These are phyloP conservation scores for Trichosporon coremiiforme DNA, from an alignment of 1,284 basidiomycete species.

Conservation along the genomic window DNA sequence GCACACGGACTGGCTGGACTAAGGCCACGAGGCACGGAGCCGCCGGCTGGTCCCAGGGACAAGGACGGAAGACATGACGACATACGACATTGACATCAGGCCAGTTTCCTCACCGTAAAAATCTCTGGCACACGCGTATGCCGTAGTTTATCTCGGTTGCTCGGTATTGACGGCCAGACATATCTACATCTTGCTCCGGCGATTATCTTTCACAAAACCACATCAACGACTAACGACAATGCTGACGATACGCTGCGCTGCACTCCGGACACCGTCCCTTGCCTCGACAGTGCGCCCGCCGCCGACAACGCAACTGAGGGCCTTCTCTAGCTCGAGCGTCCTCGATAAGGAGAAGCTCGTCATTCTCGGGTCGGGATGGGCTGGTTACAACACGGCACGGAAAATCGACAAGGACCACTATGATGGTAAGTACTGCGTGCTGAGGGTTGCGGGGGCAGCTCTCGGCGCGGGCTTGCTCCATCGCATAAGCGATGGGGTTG, in stretches of 20 bases:
- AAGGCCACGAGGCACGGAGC: background rate
- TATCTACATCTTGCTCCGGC: too few relatives aligned
- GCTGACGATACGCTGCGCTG: background rate
- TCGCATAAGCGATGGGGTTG: too few relatives aligned
- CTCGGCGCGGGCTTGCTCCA: too few relatives aligned
- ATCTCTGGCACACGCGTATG: too few relatives aligned
- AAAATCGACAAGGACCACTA: slow-evolving; percentile 49
- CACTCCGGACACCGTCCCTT: background rate
- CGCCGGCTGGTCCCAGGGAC: background rate
- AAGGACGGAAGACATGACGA: background rate
- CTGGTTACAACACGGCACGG: slow-evolving; percentile 68
- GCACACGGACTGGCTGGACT: too few relatives aligned
- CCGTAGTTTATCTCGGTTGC: too few relatives aligned
- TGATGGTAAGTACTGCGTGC: slow-evolving; percentile 35
- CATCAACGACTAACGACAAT: background rate
- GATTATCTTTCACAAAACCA: background rate
- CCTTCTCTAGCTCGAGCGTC: background rate
- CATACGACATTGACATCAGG: background rate
- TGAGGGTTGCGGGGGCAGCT: background rate
- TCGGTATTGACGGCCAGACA: too few relatives aligned
- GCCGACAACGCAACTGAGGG: too few relatives aligned
- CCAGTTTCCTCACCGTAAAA: background rate
- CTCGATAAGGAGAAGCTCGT: slow-evolving; percentile 58
- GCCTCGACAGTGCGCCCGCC: too few relatives aligned
- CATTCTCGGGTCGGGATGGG: slow-evolving; percentile 84